Conservation (phyloP, 768 basidiomycete genomes). For the Boletales sp. region DNA sequence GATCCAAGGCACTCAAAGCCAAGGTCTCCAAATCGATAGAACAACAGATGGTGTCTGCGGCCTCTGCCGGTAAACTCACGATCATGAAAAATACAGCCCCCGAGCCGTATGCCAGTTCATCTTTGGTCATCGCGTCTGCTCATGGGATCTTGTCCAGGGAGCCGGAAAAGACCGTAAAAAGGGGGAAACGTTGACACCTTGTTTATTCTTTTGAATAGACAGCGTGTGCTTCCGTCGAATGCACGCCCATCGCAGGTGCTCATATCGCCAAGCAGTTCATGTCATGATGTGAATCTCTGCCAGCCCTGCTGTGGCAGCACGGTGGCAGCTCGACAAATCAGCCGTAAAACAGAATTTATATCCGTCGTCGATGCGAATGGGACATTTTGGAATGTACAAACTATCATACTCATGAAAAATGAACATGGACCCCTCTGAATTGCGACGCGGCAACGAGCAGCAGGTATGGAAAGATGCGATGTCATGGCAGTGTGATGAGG, state of each 20-base stretch:
- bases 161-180: conserved; percentile 13
- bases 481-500: conserved; percentile 14
- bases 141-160: conserved; percentile 13
- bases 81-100: conserved; percentile 76
- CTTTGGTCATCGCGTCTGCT: background rate
- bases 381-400: conserved; percentile 2
- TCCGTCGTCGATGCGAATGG: background rate
- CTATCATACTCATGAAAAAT: conserved; percentile 24
- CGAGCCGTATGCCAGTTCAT: conserved; percentile 21
- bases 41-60: conserved; percentile 84
- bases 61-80: conserved; percentile 84
- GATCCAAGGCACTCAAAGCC: conserved; percentile 67
- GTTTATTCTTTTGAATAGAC: background rate
- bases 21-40: conserved; percentile 94
- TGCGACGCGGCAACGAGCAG: conserved; percentile 7
- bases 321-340: background rate
- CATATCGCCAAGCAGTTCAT: background rate
- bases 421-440: conserved; percentile 13
- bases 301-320: background rate
- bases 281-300: background rate
- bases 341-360: background rate
- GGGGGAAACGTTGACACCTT: conserved; percentile 16
- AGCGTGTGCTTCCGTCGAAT: no score
- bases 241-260: background rate
- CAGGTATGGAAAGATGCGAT: conserved; percentile 15